phyloP scores from a whole-genome alignment of 192 early-diverging fungal genomes.

The Backusella parvicylindrica region DNA sequence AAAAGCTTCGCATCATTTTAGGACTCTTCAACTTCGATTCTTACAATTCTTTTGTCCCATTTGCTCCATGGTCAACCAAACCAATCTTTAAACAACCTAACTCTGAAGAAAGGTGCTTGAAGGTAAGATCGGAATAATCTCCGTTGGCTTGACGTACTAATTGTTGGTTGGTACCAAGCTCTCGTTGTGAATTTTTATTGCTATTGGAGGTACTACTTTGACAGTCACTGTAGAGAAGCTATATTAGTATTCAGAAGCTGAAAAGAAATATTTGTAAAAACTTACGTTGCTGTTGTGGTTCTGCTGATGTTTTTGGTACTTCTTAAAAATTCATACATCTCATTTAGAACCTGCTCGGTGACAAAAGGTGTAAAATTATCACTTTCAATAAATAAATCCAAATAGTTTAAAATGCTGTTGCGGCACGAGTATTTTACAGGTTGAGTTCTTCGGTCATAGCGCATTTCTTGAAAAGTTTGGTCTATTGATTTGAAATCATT shows the following conservation, averaged over 20 bases:
- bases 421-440: not conserved
- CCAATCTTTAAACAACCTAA: not conserved
- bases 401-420: not conserved
- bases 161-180: not conserved
- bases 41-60: not conserved
- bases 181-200: not conserved
- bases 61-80: not conserved
- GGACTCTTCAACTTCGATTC: not conserved
- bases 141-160: not conserved
- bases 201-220: not conserved
- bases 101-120: not conserved
- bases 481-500: no score
- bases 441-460: not conserved
- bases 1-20: conserved; percentile 10
- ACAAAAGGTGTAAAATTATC: not conserved
- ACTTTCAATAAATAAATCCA: not conserved
- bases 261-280: not conserved
- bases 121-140: not conserved
- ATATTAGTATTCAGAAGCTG: not conserved
- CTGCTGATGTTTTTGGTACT: not conserved
- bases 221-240: not conserved
- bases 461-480: no score
- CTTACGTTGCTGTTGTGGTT: not conserved
- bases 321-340: not conserved
- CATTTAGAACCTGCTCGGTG: not conserved